Conservation (phyloP, 345 rosid genomes). For the Pistacia atlantica region DNA sequence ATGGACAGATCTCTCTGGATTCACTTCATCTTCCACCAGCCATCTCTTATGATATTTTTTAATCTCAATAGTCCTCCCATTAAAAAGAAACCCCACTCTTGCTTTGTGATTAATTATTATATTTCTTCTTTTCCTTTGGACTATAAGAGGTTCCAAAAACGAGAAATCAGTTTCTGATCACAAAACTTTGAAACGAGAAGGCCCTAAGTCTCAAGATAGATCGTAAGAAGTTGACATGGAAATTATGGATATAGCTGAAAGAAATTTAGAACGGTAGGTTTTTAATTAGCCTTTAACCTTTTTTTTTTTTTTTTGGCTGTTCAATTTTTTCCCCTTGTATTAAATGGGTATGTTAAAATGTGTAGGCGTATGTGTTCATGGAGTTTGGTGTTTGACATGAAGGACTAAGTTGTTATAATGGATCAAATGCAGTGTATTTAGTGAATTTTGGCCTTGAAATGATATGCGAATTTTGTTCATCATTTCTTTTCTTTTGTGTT, state of each 20-base stretch:
- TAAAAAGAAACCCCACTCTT: background rate
- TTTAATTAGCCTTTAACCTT: conserved; percentile 25
- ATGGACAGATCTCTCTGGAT: conserved; percentile 58
- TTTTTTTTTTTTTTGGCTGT: conserved; percentile 14
- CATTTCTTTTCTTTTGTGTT: background rate
- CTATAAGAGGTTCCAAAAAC: conserved; percentile 16
- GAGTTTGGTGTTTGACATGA: conserved; percentile 28
- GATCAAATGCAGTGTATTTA: conserved; percentile 23
- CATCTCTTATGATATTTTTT: conserved; percentile 39
- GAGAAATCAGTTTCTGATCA: conserved; percentile 17
- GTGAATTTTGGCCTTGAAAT: conserved; percentile 6
- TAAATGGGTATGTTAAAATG: conserved; percentile 11
- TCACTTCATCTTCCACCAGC: conserved; percentile 42
- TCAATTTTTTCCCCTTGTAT: conserved; percentile 3
- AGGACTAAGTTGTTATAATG: conserved; percentile 8
- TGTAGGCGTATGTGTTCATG: conserved; percentile 28
- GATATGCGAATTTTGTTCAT: background rate
- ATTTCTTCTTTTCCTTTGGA: background rate
- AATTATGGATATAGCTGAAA: conserved; percentile 17
- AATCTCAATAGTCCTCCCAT: background rate
- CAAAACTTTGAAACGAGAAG: conserved; percentile 2
- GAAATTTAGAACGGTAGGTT: conserved; percentile 30
- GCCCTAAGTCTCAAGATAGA: conserved; percentile 22
- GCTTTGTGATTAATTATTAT: background rate
- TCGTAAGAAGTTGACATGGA: background rate